Conservation (phyloP, 805 yeast genomes). For the Metschnikowia matae region DNA sequence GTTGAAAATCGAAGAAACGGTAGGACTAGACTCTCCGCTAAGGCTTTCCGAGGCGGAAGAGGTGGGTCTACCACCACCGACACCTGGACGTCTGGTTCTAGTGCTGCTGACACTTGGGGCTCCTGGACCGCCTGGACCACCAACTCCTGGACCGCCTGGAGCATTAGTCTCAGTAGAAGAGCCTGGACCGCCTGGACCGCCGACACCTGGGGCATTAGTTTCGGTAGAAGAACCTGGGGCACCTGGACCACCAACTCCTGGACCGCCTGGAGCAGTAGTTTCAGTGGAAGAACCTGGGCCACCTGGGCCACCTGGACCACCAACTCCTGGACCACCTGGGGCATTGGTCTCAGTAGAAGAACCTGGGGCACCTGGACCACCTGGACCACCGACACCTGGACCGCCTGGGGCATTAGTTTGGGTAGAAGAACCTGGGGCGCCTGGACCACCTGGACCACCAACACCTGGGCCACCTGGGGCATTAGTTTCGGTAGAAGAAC, state of each 20-base stretch:
- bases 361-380: background rate
- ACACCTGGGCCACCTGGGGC: background rate
- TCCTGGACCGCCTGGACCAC: background rate
- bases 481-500: too few species aligned
- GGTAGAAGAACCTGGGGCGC: background rate
- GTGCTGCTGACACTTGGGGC: slow-evolving; percentile 1
- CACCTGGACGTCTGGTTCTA: background rate
- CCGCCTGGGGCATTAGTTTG: too few species aligned
- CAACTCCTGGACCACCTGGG: background rate
- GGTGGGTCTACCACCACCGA: background rate
- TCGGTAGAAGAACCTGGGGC: background rate
- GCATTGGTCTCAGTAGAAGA: background rate
- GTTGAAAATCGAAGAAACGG: slow-evolving; percentile 14
- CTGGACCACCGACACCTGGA: background rate
- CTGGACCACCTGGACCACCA: background rate
- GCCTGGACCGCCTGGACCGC: background rate
- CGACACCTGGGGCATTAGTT: too few species aligned
- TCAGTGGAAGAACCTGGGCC: background rate
- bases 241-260: background rate
- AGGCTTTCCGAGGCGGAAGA: slow-evolving; percentile 7
- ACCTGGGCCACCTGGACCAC: background rate
- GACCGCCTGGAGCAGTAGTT: background rate
- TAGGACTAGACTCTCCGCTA: slow-evolving; percentile 11
- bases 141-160: background rate
- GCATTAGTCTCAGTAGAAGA: background rate